These are phyloP conservation scores for Saksenaea vasiformis DNA, from an alignment of 371 early-diverging fungal genomes.

Conservation along the genomic window DNA sequence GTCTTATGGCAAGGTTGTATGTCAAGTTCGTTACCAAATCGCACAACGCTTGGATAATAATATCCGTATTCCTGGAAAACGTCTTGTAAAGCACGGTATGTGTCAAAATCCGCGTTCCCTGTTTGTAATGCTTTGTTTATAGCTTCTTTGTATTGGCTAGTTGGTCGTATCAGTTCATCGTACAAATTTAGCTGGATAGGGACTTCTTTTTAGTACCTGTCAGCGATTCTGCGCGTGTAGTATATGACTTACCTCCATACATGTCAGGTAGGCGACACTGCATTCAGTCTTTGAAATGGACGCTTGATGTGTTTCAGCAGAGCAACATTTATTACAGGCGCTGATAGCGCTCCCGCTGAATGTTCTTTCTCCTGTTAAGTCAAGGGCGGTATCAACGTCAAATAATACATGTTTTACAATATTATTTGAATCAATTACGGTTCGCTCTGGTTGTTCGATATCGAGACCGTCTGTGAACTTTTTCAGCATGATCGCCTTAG, in stretches of 20 bases:
- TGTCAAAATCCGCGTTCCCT: background rate
- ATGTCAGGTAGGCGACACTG: background rate
- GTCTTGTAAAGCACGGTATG: background rate
- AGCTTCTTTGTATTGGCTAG: background rate
- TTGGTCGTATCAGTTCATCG: background rate
- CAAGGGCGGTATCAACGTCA: background rate
- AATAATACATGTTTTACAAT: background rate
- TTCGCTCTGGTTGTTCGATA: background rate
- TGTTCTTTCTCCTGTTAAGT: background rate
- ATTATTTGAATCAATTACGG: background rate
- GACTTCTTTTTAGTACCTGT: background rate
- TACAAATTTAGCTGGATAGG: background rate
- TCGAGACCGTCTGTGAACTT: background rate
- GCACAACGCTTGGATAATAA: background rate
- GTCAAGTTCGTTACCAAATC: background rate
- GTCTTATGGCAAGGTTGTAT: background rate
- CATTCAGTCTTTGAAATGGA: background rate
- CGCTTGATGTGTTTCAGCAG: background rate
- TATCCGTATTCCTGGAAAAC: background rate
- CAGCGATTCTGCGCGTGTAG: background rate
- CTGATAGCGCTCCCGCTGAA: background rate
- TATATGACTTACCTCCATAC: background rate
- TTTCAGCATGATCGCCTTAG: background rate
- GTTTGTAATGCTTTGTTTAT: background rate
- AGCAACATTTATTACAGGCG: background rate